Evolutionary conservation across 1,284 basidiomycete genomes (phyloP).

Genomic region (Naganishia sp.): DNA sequence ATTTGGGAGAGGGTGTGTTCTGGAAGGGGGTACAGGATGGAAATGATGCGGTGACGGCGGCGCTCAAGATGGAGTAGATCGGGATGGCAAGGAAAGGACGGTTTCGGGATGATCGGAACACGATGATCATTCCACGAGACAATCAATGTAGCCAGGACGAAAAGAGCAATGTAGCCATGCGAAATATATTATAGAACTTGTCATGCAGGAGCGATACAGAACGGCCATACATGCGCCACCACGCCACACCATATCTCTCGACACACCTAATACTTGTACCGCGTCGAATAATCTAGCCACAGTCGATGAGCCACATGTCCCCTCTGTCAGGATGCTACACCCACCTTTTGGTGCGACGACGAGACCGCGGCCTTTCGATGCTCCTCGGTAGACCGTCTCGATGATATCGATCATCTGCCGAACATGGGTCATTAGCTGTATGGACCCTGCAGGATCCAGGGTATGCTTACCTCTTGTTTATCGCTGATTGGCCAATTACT

Average conservation of each 20-base stretch:
- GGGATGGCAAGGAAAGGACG: not conserved
- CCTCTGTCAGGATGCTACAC: constrained; percentile 32
- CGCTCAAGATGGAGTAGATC: constrained; percentile 33
- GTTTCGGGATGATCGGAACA: not conserved
- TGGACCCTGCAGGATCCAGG: constrained; percentile 58
- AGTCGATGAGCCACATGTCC: constrained; percentile 8
- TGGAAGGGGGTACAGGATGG: constrained; percentile 36
- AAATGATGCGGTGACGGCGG: constrained; percentile 28
- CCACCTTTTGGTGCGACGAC: constrained; percentile 94
- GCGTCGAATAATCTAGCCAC: constrained; percentile 52
- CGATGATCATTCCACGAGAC: not conserved
- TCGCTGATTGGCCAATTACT: constrained; percentile 98
- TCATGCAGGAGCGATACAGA: not conserved
- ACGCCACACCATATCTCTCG: not conserved
- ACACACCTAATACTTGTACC: constrained; percentile 50
- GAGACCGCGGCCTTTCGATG: constrained; percentile 95
- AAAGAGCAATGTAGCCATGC: not conserved
- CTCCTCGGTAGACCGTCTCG: constrained; percentile 96
- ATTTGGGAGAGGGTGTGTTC: constrained; percentile 15
- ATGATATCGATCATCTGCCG: constrained; percentile 94
- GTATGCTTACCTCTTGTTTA: constrained; percentile 78
- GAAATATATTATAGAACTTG: constrained; percentile 14
- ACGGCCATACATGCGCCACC: not conserved
- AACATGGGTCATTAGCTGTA: constrained; percentile 93
- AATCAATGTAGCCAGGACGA: not conserved